Conservation (phyloP, 2,329 filamentous ascomycete species). For the Colletotrichum limetticola region DNA sequence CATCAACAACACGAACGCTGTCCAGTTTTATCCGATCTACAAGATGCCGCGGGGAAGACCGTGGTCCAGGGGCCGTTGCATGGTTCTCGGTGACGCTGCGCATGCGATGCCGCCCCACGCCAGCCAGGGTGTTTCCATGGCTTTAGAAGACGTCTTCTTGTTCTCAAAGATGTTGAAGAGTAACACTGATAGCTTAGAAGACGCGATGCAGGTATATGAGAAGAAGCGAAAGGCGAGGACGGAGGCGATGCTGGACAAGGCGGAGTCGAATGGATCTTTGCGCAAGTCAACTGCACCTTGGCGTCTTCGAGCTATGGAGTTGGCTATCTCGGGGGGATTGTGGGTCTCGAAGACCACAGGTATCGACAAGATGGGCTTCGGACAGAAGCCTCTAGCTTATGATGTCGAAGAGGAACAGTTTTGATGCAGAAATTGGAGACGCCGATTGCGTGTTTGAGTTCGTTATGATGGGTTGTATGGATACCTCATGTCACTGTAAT, state of each 20-base stretch:
- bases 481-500: no score
- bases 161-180: constrained; percentile 51
- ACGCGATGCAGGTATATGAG: constrained; percentile 10
- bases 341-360: constrained; percentile 22
- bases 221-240: constrained; percentile 13
- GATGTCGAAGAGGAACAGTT: constrained; percentile 22
- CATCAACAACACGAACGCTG: constrained; percentile 35
- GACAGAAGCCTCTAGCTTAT: constrained; percentile 23
- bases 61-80: constrained; percentile 49
- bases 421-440: background rate
- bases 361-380: constrained; percentile 13
- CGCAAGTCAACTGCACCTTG: constrained; percentile 24
- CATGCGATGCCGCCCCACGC: constrained; percentile 65
- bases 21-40: constrained; percentile 49
- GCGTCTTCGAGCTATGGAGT: constrained; percentile 17
- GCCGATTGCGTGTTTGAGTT: background rate
- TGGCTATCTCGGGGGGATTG: constrained; percentile 15
- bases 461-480: no score
- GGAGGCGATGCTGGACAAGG: constrained; percentile 10
- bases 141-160: constrained; percentile 63
- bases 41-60: constrained; percentile 45
- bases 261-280: constrained; percentile 14
- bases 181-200: background rate
- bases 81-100: constrained; percentile 67
- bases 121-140: constrained; percentile 66